These are phyloP conservation scores for Cornus suecica DNA, from an alignment of 148 eudicot genomes.

Conservation along the genomic window DNA sequence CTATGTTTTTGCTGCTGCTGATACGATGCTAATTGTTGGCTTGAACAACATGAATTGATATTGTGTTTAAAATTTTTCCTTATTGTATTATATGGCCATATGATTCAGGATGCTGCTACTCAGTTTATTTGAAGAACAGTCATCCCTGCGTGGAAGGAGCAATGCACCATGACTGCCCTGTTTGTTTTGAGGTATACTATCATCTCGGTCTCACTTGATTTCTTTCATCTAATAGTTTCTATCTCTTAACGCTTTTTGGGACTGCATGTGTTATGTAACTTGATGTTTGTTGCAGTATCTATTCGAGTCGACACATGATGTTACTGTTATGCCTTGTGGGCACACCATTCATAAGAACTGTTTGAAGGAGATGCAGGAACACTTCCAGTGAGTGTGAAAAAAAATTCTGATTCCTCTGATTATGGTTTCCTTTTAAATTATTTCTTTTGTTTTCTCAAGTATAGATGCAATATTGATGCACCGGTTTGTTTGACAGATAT, in stretches of 20 bases:
- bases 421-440: neutral
- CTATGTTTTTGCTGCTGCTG: neutral
- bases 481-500: slow-evolving; percentile 43
- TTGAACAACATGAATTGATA: neutral
- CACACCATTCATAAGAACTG: slow-evolving; percentile 87
- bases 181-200: slow-evolving; percentile 81
- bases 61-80: neutral
- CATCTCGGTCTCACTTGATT: neutral
- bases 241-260: neutral
- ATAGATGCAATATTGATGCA: neutral
- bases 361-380: slow-evolving; percentile 84
- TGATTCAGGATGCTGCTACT: slow-evolving; percentile 68
- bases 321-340: slow-evolving; percentile 73
- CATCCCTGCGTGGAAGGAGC: slow-evolving; percentile 94
- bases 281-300: slow-evolving; percentile 51
- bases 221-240: neutral
- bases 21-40: neutral
- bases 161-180: slow-evolving; percentile 96
- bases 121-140: slow-evolving; percentile 52
- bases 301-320: slow-evolving; percentile 68
- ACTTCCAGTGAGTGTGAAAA: slow-evolving; percentile 60
- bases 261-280: neutral
- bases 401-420: neutral
- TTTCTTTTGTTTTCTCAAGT: neutral
- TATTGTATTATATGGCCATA: neutral